phyloP scores from a whole-genome alignment of 202 grass and related monocot genomes.

The Sporobolus alterniflorus region DNA sequence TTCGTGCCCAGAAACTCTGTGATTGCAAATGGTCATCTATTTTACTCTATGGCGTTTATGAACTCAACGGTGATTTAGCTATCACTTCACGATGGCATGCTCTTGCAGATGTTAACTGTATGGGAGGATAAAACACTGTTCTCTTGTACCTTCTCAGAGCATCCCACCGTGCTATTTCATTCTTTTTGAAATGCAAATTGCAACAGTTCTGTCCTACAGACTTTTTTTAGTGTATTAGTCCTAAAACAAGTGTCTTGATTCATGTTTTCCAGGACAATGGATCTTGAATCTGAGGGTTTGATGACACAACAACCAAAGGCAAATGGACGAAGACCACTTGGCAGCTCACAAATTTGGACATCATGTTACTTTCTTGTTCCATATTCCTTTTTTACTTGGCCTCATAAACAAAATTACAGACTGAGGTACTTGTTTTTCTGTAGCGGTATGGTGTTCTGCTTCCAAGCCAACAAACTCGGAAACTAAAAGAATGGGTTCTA shows the following conservation, averaged over 20 bases:
- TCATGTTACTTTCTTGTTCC: slow-evolving; percentile 26
- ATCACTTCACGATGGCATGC: neutral
- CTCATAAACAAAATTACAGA: slow-evolving; percentile 24
- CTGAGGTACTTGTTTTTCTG: slow-evolving; percentile 20
- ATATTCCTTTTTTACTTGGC: slow-evolving; percentile 6
- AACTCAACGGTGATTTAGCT: neutral
- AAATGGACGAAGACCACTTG: slow-evolving; percentile 52
- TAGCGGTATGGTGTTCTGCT: slow-evolving; percentile 64
- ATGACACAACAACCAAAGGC: slow-evolving; percentile 44
- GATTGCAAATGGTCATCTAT: neutral
- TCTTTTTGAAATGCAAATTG: slow-evolving; percentile 15
- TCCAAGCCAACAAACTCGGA: slow-evolving; percentile 68
- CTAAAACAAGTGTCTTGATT: neutral
- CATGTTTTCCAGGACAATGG: slow-evolving; percentile 58
- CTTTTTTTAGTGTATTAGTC: neutral
- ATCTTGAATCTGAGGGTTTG: slow-evolving; percentile 31
- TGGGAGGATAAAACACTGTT: neutral
- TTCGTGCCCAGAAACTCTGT: neutral
- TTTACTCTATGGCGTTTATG: neutral
- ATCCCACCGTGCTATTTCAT: slow-evolving; percentile 4
- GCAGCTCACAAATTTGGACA: slow-evolving; percentile 63
- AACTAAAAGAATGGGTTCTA: slow-evolving; percentile 71
- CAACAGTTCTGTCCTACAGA: neutral
- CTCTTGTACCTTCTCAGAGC: slow-evolving; percentile 5
- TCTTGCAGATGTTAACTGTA: neutral